Conservation (phyloP, 148 eudicot genomes). For the Camellia japonica region DNA sequence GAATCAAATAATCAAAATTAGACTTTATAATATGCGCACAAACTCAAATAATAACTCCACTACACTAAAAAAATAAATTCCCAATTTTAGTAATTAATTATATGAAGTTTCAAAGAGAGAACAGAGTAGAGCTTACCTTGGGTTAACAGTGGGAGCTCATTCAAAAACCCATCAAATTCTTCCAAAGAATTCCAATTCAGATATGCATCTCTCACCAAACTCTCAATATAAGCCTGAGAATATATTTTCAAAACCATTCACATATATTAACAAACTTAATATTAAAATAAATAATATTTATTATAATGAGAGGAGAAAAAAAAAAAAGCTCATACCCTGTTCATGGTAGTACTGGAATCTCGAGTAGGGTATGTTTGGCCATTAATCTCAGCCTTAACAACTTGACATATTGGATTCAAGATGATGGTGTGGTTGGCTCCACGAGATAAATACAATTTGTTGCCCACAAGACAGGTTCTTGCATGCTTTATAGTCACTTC, state of each 20-base stretch:
- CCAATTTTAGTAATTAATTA: not conserved
- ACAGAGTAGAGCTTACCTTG: conserved; percentile 27
- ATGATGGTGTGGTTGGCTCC: conserved; percentile 34
- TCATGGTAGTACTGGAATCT: conserved; percentile 15
- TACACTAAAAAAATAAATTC: not conserved
- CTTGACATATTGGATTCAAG: conserved; percentile 54
- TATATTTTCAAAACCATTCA: not conserved
- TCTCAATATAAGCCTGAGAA: conserved; percentile 29
- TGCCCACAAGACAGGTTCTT: conserved; percentile 44
- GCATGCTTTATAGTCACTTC: conserved; percentile 60
- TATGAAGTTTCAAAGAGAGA: not conserved
- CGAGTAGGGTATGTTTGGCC: conserved; percentile 29
- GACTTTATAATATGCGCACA: not conserved
- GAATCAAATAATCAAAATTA: too few species aligned
- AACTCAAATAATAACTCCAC: not conserved
- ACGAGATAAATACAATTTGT: conserved; percentile 35
- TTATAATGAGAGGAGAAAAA: not conserved
- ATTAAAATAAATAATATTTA: not conserved
- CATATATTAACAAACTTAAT: not conserved
- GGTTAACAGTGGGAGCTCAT: conserved; percentile 35
- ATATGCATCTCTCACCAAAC: conserved; percentile 36
- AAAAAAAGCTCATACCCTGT: conserved; percentile 15
- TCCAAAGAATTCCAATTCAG: conserved; percentile 37
- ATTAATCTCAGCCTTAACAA: conserved; percentile 37
- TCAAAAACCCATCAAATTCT: conserved; percentile 32